These are phyloP conservation scores for Populus simonii DNA, from an alignment of 345 rosid genomes.

Conservation along the genomic window DNA sequence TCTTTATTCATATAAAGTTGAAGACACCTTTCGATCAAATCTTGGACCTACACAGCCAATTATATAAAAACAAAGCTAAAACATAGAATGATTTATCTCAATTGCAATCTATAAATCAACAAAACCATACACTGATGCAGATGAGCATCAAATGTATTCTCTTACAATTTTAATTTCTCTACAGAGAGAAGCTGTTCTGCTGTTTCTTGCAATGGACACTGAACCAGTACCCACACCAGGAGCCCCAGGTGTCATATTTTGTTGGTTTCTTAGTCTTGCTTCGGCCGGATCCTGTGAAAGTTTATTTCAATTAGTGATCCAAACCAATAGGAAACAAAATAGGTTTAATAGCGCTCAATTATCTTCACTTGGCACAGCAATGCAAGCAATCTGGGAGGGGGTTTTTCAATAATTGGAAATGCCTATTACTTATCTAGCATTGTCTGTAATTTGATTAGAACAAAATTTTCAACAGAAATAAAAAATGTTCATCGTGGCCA, in stretches of 20 bases:
- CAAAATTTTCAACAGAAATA: background rate
- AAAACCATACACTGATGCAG: background rate
- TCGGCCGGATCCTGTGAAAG: background rate
- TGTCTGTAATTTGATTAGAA: background rate
- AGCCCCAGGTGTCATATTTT: background rate
- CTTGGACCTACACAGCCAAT: slow-evolving; percentile 38
- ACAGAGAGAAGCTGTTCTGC: background rate
- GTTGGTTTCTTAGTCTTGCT: background rate
- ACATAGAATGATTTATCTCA: background rate
- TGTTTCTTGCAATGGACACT: slow-evolving; percentile 1
- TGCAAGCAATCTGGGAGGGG: background rate
- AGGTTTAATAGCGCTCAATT: background rate
- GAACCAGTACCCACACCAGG: background rate
- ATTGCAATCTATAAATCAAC: background rate
- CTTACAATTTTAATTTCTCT: slow-evolving; percentile 15
- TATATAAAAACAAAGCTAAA: background rate
- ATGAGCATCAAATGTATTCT: background rate
- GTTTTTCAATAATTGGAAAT: background rate
- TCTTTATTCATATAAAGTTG: slow-evolving; percentile 54
- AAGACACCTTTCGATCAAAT: slow-evolving; percentile 56
- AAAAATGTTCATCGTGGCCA: background rate
- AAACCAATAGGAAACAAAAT: background rate
- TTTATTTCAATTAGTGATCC: background rate
- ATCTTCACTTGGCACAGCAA: background rate
- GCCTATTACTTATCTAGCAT: background rate